Evolutionary conservation across 2,329 filamentous ascomycete genomes (phyloP), one percentile per base, ranked within the genome.

Genomic region (Nemania sp.): DNA sequence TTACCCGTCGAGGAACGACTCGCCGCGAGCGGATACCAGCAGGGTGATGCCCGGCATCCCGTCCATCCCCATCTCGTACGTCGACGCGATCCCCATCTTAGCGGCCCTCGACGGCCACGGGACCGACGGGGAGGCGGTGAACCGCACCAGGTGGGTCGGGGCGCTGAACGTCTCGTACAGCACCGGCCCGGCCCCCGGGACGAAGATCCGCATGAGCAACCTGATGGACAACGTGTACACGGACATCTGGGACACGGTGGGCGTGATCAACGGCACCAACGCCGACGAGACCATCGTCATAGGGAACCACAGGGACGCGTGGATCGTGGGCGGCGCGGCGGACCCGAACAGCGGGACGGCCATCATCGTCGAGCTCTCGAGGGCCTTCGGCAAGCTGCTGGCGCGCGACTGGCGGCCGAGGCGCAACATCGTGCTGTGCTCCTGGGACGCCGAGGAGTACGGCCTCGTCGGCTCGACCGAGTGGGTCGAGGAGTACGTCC

Each of bases 281-380:
- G 75, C 83, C 0, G 89, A 93, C 60, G 90, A 94, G 68, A 90
- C 92, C 0, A 80, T 95, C 35, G 80, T 96, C 10, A 78, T 93
- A 54, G 91, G 91, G 4, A 95, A 94, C 67, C 91, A 95, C 70
- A 84, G 90, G 25, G 91, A 95, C 73, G 89, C 90, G 0, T 94
- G 90, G 90, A 88, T 92, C 72, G 85, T 89, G 47, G 91, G 91
- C n/a, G 91, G 91, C 21, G 90, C 90, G n/a, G 90, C 84, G 3
- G 91, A 95, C 66, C 91, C 91, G 0, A 93, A 93, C 75, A 90
- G 88, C 62, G 91, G 91, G 52, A 91, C 88, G 9, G 89, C 91
- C 1, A 85, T 88, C 1, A 77, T 95, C 15, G 90, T 91, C 51
- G 91, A 95, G 69, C 83, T 94, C 2, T 83, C 91, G 45, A 83